Conservation (phyloP, 208 protist genomes). For the Angomonas deanei region DNA sequence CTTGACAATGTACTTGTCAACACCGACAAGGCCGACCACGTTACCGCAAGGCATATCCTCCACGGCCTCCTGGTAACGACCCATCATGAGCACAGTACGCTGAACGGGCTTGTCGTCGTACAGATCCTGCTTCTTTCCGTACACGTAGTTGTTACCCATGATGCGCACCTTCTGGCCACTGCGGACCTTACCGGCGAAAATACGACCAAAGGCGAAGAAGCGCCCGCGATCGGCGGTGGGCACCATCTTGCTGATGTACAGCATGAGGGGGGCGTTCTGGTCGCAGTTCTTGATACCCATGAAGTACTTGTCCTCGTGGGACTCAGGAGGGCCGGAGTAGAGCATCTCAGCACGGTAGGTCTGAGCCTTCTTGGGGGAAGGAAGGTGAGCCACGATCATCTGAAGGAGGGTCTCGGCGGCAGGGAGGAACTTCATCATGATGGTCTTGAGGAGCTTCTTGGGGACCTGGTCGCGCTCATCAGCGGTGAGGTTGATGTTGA, state of each 20-base stretch:
- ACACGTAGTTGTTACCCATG: constrained; percentile 97
- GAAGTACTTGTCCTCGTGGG: constrained; percentile 92
- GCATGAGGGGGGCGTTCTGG: constrained; percentile 94
- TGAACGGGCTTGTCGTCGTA: constrained; percentile 69
- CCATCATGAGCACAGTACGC: constrained; percentile 81
- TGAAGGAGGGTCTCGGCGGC: constrained; percentile 97
- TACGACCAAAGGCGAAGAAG: constrained; percentile 73
- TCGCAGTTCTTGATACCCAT: constrained; percentile 91
- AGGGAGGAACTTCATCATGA: constrained; percentile 98
- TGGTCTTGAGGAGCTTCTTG: constrained; percentile 95
- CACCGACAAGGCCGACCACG: constrained; percentile 96
- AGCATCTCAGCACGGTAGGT: constrained; percentile 94
- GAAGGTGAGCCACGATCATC: constrained; percentile 98
- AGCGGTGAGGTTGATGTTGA: constrained; percentile 89
- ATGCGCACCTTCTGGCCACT: constrained; percentile 98
- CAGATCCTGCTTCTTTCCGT: constrained; percentile 97
- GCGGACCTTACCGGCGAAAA: constrained; percentile 93
- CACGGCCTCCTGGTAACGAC: constrained; percentile 94
- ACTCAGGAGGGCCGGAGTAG: constrained; percentile 94
- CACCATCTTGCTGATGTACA: constrained; percentile 99
- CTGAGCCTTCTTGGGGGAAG: constrained; percentile 97
- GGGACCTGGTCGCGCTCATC: constrained; percentile 90
- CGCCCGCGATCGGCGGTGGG: constrained; percentile 95
- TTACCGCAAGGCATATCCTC: constrained; percentile 98
- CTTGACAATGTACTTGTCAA: constrained; percentile 99